Percentiles rank a stretch among this genome's conserved stretches.
These are phyloP conservation scores for Omphalea diandra DNA, from an alignment of 441 rosid genomes.

Conservation along the genomic window DNA sequence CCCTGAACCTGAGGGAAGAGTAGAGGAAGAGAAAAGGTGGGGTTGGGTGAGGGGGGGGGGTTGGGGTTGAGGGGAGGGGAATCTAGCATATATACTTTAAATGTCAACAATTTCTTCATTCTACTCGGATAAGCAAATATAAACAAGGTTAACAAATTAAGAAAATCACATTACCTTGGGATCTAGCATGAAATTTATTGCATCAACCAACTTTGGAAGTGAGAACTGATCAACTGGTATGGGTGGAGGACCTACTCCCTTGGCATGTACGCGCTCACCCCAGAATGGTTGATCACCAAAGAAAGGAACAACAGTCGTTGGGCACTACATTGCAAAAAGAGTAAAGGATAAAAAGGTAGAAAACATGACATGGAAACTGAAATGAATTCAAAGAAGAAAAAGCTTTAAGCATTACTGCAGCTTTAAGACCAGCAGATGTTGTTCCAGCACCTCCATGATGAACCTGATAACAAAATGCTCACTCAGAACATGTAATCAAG, in stretches of 20 bases:
- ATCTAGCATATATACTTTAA: not conserved
- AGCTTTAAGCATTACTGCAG: conserved; percentile 53
- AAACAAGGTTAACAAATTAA: conserved; percentile 4
- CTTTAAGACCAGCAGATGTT: conserved; percentile 97
- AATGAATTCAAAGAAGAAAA: conserved; percentile 15
- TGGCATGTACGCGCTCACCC: conserved; percentile 89
- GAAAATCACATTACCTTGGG: conserved; percentile 48
- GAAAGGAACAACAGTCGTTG: conserved; percentile 92
- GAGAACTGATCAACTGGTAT: conserved; percentile 91
- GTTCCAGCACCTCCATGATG: conserved; percentile 99
- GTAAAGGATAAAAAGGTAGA: not conserved
- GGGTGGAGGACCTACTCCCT: conserved; percentile 92
- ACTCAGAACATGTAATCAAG: not conserved
- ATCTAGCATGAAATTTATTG: conserved; percentile 82
- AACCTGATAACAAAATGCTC: conserved; percentile 50
- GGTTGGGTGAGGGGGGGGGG: no score
- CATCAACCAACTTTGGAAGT: conserved; percentile 66
- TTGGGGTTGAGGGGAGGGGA: not conserved
- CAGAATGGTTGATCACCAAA: conserved; percentile 99
- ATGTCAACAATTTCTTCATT: not conserved
- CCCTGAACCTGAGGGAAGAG: no score
- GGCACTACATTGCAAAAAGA: conserved; percentile 56
- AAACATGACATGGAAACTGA: conserved; percentile 9
- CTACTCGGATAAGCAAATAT: not conserved
- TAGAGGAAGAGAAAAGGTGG: not conserved